Evolutionary conservation across 176 grass and related monocot species (phyloP), one percentile per base, ranked within the genome.

Genomic region (Puya raimondii): DNA sequence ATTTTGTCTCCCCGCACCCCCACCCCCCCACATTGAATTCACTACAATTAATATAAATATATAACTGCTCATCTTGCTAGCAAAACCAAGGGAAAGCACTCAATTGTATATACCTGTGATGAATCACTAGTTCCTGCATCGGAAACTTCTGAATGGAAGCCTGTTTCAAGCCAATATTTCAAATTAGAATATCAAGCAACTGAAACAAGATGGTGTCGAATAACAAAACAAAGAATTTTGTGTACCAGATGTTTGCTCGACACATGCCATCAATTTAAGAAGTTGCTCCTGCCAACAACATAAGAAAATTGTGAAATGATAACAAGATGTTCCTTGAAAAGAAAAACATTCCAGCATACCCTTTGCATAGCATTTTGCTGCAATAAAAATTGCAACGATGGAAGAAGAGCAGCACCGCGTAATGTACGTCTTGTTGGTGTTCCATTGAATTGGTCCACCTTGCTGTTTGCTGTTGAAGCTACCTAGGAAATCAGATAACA

Each of bases 361-460:
- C 93, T 93, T 65, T 99, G 94, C 84, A 90, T 56, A 51, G 56
- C 64, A 87, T 92, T 99, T 88, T 99, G 94, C 76, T 93, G 86
- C 89, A 92, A 61, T 82, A 93, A 79, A 71, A 93, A 99, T 69
- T 88, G 84, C 56, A 99, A 79, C 49, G 82, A 74, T 50, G 90
- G 72, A 70, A 99, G 75, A 84, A 93, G 63, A 75, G 80, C 47
- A 12, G 74, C 57, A 63, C 63, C 25, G 58, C 80, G 74, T 20
- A 68, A 33, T 65, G 70, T 64, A 64, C 69, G 64, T 69, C 25
- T 64, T 68, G 69, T 73, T 48, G 82, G 76, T 76, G 77, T 63
- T 66, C 81, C 82, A 68, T 58, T 70, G 65, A 74, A 53, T 71
- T 57, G 65, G 79, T 73, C 78, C 66, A 64, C 50, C 53, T 48